Evolutionary conservation across 1,284 basidiomycete species (phyloP), one percentile per base, ranked within the genome.

Genomic region (Fistulina hepatica): DNA sequence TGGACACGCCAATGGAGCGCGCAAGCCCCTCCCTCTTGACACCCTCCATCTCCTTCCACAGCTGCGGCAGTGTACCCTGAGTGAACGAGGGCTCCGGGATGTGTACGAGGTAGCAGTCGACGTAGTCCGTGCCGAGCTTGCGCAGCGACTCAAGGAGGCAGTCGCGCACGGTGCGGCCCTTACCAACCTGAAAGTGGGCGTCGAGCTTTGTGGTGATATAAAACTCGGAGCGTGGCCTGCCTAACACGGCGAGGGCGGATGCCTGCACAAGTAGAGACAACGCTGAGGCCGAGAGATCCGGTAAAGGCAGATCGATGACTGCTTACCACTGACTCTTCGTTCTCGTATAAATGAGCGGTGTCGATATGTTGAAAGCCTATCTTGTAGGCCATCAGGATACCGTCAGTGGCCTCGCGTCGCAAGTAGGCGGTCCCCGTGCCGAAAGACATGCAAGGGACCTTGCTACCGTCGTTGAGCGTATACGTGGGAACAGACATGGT

Each of bases 1-100:
- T 93, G 38, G 80, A 85, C 11, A 94, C 85, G 2, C 90, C 90
- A 42, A 93, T 84, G 27, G 75, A 78, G 56, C 71, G 81, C 25
- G 82, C 64, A 32, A 88, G 58, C 2, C 83, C 83, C 33, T 74
- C 73, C 33, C 59, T 59, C 56, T 82, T 69, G 34, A 81, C 58
- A 31, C 67, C 71, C 53, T 89, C 84, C 67, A 91, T 69, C 10
- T 68, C 67, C 44, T 69, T 69, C 88, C 88, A 92, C 36, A 73
- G 56, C 17, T 66, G 59, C 50, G 65, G 64, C 40, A 81, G 58
- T 41, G 62, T 62, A 36, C 60, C 70, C 42, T 56, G 49, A 42
- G 60, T 63, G 36, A 46, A 53, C 1, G 43, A 37, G 5, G 62
- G 66, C 37, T 52, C 54, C 1, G 81, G 78, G 44, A 61, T 65